Percentiles rank a stretch among this genome's conserved stretches.
These are phyloP conservation scores for Magnusiomyces suaveolens DNA, from an alignment of 1,139 yeast genomes.

Conservation along the genomic window DNA sequence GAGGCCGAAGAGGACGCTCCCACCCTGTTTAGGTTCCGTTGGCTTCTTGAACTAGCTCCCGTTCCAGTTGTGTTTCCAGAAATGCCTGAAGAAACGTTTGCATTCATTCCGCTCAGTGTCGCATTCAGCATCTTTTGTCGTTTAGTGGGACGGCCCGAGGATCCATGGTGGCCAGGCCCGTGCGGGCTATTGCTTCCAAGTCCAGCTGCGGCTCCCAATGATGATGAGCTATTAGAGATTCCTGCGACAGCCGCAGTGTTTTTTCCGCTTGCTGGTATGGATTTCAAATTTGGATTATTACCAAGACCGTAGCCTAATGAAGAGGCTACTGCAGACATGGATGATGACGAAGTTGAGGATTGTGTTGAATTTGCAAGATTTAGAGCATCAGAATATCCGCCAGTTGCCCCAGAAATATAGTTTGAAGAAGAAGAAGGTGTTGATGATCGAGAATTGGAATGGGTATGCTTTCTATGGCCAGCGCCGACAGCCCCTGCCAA, in stretches of 20 bases:
- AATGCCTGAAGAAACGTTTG: conserved; percentile 6
- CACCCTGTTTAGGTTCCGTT: not conserved
- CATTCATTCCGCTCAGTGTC: conserved; percentile 5
- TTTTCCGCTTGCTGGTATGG: not conserved
- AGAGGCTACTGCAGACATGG: not conserved
- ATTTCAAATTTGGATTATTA: not conserved
- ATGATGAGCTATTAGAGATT: not conserved
- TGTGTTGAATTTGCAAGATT: not conserved
- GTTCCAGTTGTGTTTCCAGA: not conserved
- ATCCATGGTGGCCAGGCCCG: not conserved
- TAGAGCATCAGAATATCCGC: not conserved
- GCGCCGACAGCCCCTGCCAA: not conserved
- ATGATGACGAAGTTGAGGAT: not conserved
- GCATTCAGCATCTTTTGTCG: conserved; percentile 19
- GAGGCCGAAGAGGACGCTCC: not conserved
- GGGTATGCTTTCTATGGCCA: not conserved
- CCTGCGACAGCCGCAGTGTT: conserved; percentile 2
- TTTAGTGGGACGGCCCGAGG: conserved; percentile 20
- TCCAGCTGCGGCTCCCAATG: not conserved
- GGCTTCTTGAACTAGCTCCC: conserved; percentile 4
- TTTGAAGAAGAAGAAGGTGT: not conserved
- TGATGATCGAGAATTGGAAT: not conserved
- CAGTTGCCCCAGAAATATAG: not conserved
- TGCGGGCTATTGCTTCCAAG: not conserved
- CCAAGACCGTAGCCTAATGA: not conserved